Conservation (phyloP, 495 filamentous ascomycete species). For the Penicillium soppii region DNA sequence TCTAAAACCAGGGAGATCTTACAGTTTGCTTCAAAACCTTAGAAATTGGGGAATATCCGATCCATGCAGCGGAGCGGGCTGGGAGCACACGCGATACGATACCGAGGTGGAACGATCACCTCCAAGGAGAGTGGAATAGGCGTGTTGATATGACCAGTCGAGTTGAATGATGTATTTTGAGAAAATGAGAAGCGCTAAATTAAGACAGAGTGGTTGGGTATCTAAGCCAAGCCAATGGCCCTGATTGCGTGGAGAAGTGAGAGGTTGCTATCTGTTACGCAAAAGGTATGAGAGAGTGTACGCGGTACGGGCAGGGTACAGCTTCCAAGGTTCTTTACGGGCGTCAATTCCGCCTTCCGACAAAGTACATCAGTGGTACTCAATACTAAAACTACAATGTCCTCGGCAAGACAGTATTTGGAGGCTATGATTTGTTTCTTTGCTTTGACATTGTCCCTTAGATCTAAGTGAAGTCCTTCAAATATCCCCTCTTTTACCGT, state of each 20-base stretch:
- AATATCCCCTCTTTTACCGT: conserved; percentile 6
- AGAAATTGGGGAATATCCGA: conserved; percentile 17
- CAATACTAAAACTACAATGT: neutral
- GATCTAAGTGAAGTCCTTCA: neutral
- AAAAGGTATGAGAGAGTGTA: conserved; percentile 15
- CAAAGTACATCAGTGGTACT: neutral
- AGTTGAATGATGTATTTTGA: neutral
- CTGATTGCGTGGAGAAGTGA: conserved; percentile 26
- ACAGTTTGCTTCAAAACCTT: conserved; percentile 20
- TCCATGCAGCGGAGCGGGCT: conserved; percentile 34
- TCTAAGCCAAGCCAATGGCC: conserved; percentile 29
- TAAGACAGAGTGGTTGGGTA: conserved; percentile 28
- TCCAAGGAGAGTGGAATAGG: conserved; percentile 5
- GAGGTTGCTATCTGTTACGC: conserved; percentile 18
- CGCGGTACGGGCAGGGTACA: conserved; percentile 15
- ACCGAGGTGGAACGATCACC: conserved; percentile 22
- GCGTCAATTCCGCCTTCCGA: conserved; percentile 1
- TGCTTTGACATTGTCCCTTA: no score
- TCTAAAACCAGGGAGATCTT: neutral
- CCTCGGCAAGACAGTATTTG: conserved; percentile 1
- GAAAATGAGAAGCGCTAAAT: conserved; percentile 2
- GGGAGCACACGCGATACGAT: conserved; percentile 31
- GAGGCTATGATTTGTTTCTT: neutral
- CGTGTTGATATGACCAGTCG: neutral
- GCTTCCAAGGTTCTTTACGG: neutral